Evolutionary conservation across 2,329 filamentous ascomycete species (phyloP).

Genomic region (Rhinocladiella mackenziei): DNA sequence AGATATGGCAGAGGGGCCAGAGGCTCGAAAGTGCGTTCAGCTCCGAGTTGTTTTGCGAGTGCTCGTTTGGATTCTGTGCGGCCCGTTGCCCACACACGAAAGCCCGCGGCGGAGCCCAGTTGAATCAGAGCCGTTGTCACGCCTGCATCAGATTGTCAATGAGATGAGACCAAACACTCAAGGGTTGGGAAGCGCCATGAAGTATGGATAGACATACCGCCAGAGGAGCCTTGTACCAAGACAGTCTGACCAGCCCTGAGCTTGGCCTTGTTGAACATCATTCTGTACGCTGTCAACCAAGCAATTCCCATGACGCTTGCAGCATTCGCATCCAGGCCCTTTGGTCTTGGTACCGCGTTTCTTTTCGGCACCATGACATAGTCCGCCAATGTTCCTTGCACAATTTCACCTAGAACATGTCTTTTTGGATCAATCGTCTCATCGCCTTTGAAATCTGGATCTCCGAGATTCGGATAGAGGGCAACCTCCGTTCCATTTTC

Average conservation of each 20-base stretch:
- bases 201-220: slow-evolving; percentile 8
- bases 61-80: slow-evolving; percentile 16
- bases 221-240: slow-evolving; percentile 22
- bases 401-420: slow-evolving; percentile 18
- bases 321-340: slow-evolving; percentile 12
- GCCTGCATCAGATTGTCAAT: slow-evolving; percentile 10
- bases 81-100: slow-evolving; percentile 19
- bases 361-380: slow-evolving; percentile 16
- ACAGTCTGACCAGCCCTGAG: slow-evolving; percentile 17
- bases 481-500: slow-evolving; percentile 20
- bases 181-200: not conserved
- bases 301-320: slow-evolving; percentile 21
- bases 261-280: slow-evolving; percentile 18
- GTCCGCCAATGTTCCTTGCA: slow-evolving; percentile 19
- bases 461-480: slow-evolving; percentile 16
- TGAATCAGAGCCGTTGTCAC: slow-evolving; percentile 21
- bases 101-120: slow-evolving; percentile 18
- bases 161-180: no score
- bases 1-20: slow-evolving; percentile 11
- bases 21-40: slow-evolving; percentile 18
- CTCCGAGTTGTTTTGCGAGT: slow-evolving; percentile 10
- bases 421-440: slow-evolving; percentile 20
- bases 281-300: slow-evolving; percentile 21
- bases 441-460: slow-evolving; percentile 21
- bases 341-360: slow-evolving; percentile 15